Conservation (phyloP, 768 basidiomycete species). For the Tulasnella sp. region DNA sequence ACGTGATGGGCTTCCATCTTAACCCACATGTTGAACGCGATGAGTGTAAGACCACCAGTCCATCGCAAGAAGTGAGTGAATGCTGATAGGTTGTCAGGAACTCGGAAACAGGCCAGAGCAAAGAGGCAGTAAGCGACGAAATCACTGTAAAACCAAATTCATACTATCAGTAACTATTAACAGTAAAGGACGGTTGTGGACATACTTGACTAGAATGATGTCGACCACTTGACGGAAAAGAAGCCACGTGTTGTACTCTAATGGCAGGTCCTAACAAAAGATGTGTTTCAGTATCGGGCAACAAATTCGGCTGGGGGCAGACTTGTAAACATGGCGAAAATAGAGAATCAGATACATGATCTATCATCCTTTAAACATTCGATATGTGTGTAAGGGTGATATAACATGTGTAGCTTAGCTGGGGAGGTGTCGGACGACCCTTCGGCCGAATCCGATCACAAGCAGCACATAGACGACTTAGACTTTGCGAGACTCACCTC, state of each 20-base stretch:
- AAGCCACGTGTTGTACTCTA: constrained; percentile 95
- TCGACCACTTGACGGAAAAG: constrained; percentile 94
- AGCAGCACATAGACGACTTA: neutral
- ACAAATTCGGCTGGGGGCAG: too few relatives aligned
- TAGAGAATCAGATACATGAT: too few relatives aligned
- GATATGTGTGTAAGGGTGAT: too few relatives aligned
- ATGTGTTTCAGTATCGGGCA: neutral
- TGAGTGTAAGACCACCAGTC: constrained; percentile 74
- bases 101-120: constrained; percentile 83
- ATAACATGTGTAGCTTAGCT: too few relatives aligned
- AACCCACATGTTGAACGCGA: constrained; percentile 96
- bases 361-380: too few relatives aligned
- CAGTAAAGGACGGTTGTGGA: too few relatives aligned
- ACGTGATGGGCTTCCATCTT: constrained; percentile 96
- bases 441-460: neutral
- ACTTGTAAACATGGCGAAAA: too few relatives aligned
- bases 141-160: constrained; percentile 44
- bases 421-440: neutral
- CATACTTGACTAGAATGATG: constrained; percentile 89
- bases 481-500: constrained; percentile 46
- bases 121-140: constrained; percentile 93
- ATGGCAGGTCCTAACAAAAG: constrained; percentile 56
- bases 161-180: neutral
- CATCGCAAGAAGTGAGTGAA: constrained; percentile 77
- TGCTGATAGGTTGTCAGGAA: constrained; percentile 66